Percentiles rank a stretch among this genome's conserved stretches.
Evolutionary conservation across 1,139 yeast species (phyloP).

Genomic region (Magnusiomyces fungicola): DNA sequence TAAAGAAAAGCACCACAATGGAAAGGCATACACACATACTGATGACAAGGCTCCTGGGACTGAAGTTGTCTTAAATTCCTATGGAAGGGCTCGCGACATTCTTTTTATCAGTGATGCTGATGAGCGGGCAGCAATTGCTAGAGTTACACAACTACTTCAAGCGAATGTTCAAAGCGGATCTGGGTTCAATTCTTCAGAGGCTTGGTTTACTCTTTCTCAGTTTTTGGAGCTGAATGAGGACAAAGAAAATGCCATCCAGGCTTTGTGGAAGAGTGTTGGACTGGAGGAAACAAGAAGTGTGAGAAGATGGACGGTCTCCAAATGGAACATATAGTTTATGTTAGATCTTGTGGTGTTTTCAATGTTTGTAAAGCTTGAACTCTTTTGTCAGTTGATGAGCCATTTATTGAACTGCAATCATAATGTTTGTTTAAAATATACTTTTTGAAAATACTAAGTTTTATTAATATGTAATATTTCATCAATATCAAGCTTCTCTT

Average conservation of each 20-base stretch:
- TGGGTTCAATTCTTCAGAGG: constrained; percentile 57
- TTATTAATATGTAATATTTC: too few relatives aligned
- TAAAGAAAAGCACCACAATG: background rate
- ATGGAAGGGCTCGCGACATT: background rate
- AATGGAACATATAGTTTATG: background rate
- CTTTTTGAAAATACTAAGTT: too few relatives aligned
- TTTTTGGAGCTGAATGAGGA: constrained; percentile 61
- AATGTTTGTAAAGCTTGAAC: too few relatives aligned
- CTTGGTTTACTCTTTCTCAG: constrained; percentile 65
- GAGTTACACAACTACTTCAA: constrained; percentile 59
- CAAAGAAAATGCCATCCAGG: constrained; percentile 41
- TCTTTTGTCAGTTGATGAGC: too few relatives aligned
- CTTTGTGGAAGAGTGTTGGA: constrained; percentile 61
- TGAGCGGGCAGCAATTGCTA: constrained; percentile 54
- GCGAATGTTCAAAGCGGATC: constrained; percentile 43
- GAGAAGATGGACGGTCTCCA: constrained; percentile 32
- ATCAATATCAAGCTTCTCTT: too few relatives aligned
- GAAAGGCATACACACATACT: too few relatives aligned
- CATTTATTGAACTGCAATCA: too few relatives aligned
- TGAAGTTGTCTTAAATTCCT: background rate
- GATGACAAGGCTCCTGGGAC: too few relatives aligned
- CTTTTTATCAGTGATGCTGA: constrained; percentile 33
- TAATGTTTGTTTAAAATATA: too few relatives aligned
- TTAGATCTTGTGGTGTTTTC: too few relatives aligned
- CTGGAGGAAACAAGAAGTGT: constrained; percentile 64